phyloP scores from a whole-genome alignment of 352 stramenopile genomes.

The Pythium scleroteichum region DNA sequence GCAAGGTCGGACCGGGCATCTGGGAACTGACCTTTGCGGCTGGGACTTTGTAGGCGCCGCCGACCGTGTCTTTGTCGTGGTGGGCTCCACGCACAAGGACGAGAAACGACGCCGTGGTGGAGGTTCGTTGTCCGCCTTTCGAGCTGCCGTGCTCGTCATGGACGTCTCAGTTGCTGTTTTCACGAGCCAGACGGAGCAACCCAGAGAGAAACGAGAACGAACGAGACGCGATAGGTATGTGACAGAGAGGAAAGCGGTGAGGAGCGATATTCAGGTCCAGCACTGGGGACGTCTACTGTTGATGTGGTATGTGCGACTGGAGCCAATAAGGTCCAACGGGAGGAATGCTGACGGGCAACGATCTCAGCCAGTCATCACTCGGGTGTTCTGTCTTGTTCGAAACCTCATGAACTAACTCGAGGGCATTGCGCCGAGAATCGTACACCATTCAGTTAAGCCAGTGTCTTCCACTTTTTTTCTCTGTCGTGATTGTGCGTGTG shows the following conservation, averaged over 20 bases:
- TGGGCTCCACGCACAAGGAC: background rate
- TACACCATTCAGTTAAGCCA: no score
- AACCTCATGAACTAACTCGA: no score
- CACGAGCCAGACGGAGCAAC: background rate
- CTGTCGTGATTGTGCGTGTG: no score
- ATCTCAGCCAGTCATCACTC: no score
- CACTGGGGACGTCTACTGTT: no score
- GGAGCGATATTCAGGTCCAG: no score
- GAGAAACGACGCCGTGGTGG: background rate
- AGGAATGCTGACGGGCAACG: no score
- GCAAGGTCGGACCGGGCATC: background rate
- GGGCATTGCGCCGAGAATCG: no score
- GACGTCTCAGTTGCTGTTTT: background rate
- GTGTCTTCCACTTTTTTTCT: no score
- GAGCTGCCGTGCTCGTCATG: background rate
- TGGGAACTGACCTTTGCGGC: background rate
- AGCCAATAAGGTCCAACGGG: no score
- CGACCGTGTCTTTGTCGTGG: constrained; percentile 11
- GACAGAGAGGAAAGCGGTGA: background rate
- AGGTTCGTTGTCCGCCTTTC: background rate
- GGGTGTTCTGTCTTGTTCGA: no score
- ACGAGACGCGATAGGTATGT: background rate
- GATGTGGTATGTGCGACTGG: no score
- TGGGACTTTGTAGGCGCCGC: background rate
- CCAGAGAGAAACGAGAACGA: background rate